Evolutionary conservation across 352 stramenopile species (phyloP), one percentile per base, ranked within the genome.

Genomic region (Phytophthora hibernalis): DNA sequence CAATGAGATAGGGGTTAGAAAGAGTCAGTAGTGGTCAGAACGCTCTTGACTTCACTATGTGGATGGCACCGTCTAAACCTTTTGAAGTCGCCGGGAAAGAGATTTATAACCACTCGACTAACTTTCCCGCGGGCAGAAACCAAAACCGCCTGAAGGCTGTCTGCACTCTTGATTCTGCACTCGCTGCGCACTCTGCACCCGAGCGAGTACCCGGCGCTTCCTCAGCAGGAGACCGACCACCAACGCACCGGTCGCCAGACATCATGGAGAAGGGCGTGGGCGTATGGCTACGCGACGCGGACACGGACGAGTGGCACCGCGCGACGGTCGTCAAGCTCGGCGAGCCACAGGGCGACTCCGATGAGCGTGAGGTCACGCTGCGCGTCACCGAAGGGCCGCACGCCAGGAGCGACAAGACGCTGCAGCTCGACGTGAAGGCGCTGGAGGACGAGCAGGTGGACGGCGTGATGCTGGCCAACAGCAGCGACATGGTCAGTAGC

Each of bases 211-310:
- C 6, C 16, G 15, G 33, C 33, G 33, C 33, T 18, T 40, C 33
- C 15, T 4, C 33, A 15, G 26, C 26, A 31, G 26, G 26, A 31
- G 26, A 31, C 37, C 37, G 26, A 31, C 37, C 37, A 43, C 13
- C n/a, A 43, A n/a, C 37, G 3, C 37, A 43, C 9, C 33, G 4
- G 33, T 1, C 11, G 33, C 33, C 1, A 40, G 33, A 7, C 12
- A 76, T 24, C 8, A 95, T 95, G 87, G 87, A 95, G 64, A 92
- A 92, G 57, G 87, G 87, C 28, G 87, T 95, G 28, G 74, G 79
- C 43, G 77, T 93, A 16, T 95, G 87, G 87, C 72, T 95, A 47
- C 83, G 80, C 61, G 79, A 93, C 58, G 71, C 61, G 24, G 81
- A 82, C 37, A 78, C 63, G 60, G 85, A 91, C 49, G 83, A 90